Percentiles rank a stretch among this genome's conserved stretches.
Evolutionary conservation across 768 basidiomycete genomes (phyloP).

Genomic region (Hortiboletus flavorubellus): DNA sequence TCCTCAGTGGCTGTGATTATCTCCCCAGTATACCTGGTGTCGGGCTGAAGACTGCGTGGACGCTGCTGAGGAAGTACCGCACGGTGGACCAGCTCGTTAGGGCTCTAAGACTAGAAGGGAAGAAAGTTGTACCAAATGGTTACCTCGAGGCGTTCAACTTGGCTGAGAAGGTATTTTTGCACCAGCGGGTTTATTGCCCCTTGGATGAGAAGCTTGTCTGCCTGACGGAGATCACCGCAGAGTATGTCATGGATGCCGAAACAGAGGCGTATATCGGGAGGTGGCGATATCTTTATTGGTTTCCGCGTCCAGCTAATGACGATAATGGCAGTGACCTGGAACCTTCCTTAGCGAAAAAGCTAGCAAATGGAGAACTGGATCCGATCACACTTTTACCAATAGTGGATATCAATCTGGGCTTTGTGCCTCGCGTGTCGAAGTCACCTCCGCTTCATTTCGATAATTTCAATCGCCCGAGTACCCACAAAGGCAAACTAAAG

Average conservation of each 20-base stretch:
- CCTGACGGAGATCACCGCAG: constrained; percentile 56
- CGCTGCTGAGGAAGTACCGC: constrained; percentile 77
- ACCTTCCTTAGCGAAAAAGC: constrained; percentile 54
- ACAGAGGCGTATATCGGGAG: constrained; percentile 70
- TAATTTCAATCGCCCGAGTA: constrained; percentile 23
- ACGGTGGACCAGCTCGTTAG: constrained; percentile 82
- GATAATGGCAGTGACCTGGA: constrained; percentile 54
- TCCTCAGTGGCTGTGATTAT: constrained; percentile 91
- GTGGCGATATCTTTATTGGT: constrained; percentile 34
- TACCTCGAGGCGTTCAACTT: constrained; percentile 74
- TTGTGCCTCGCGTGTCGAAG: constrained; percentile 52
- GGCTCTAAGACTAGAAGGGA: constrained; percentile 75
- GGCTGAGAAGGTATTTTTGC: constrained; percentile 89
- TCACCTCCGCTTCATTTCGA: constrained; percentile 34
- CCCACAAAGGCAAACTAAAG: constrained; percentile 49
- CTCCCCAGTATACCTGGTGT: constrained; percentile 87
- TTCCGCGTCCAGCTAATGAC: constrained; percentile 7
- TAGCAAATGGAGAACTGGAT: constrained; percentile 69
- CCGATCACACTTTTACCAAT: constrained; percentile 69
- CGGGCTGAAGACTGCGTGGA: constrained; percentile 91
- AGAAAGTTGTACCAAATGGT: constrained; percentile 70
- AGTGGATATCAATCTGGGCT: constrained; percentile 73
- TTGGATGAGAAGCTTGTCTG: constrained; percentile 59
- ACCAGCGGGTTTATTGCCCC: constrained; percentile 92
- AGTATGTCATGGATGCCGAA: constrained; percentile 51